Evolutionary conservation across 441 rosid genomes (phyloP), one percentile per base, ranked within the genome.

Genomic region (Pelargonium australe): DNA sequence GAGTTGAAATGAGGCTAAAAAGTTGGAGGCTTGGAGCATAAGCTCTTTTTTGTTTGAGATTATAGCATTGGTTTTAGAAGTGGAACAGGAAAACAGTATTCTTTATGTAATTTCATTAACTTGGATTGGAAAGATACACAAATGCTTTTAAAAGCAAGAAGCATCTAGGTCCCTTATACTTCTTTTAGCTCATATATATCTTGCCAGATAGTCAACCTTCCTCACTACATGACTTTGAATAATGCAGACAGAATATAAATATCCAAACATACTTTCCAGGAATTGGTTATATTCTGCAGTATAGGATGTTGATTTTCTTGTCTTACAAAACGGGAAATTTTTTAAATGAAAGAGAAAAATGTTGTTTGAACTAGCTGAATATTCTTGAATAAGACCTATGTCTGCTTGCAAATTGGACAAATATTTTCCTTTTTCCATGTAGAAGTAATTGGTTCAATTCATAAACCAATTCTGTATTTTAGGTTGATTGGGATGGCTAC

Each of bases 401-500:
- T 55, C 7, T 43, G 23, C 63, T 45, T 55, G 17, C 58, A 67
- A 40, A 2, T 71, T 11, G 31, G 41, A 12, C n/a, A 47, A n/a
- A 14, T 14, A 17, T 57, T 55, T 28, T 63, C 51, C 63, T 63
- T 12, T 69, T 40, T 34, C 40, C 45, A 55, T 25, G 43, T 34
- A 55, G 44, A 62, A 45, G 7, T 45, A 65, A 68, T 67, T 76
- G 31, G 55, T 17, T 37, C 69, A 61, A 66, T 62, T 60, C 11
- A 44, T 71, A 71, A 68, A 55, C 65, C 53, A 16, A 17, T 16
- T 62, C 68, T 65, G 60, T 40, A 10, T 65, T 68, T 78, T 67
- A 94, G 98, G 89, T 94, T 85, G 97, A 94, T 78, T 91, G 98
- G 98, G 98, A 89, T 65, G 98, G 97, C 40, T 94, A 88, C 85